A percentile compares a stretch with the other conserved stretches of the same genome.
These are phyloP conservation scores for Scutellaria galericulata DNA, from an alignment of 257 asterid species.

Conservation along the genomic window DNA sequence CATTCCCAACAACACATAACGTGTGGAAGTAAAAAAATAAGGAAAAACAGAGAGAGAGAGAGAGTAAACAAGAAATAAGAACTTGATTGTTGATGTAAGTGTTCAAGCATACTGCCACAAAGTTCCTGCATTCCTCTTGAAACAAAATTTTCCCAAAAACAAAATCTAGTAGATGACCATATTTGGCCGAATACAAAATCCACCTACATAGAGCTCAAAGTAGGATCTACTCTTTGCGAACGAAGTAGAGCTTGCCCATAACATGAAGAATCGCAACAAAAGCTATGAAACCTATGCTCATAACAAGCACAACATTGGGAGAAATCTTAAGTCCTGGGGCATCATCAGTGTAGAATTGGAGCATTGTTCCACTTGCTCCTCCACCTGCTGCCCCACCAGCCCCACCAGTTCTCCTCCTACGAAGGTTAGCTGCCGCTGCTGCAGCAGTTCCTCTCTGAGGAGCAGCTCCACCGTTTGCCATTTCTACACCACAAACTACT, in stretches of 20 bases:
- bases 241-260: conserved; percentile 72
- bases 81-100: background rate
- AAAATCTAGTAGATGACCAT: conserved; percentile 19
- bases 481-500: conserved; percentile 43
- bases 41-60: too few relatives aligned
- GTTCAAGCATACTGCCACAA: background rate
- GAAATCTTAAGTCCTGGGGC: conserved; percentile 76
- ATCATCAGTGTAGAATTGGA: conserved; percentile 74
- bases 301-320: conserved; percentile 66
- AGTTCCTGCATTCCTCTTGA: conserved; percentile 1
- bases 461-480: conserved; percentile 67
- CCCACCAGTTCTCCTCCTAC: conserved; percentile 54
- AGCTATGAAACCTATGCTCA: conserved; percentile 77
- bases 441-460: conserved; percentile 80
- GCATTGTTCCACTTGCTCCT: conserved; percentile 76
- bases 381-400: conserved; percentile 56
- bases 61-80: too few relatives aligned
- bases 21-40: too few relatives aligned
- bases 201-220: background rate
- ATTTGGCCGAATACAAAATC: background rate
- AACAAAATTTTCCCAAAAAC: conserved; percentile 9
- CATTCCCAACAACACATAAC: too few relatives aligned
- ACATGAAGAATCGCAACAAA: conserved; percentile 70
- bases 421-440: conserved; percentile 71
- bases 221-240: conserved; percentile 49